Percentiles rank a stretch among this genome's conserved stretches.
Conservation (phyloP, 1,284 basidiomycete species). For the Puccinia hordei region DNA sequence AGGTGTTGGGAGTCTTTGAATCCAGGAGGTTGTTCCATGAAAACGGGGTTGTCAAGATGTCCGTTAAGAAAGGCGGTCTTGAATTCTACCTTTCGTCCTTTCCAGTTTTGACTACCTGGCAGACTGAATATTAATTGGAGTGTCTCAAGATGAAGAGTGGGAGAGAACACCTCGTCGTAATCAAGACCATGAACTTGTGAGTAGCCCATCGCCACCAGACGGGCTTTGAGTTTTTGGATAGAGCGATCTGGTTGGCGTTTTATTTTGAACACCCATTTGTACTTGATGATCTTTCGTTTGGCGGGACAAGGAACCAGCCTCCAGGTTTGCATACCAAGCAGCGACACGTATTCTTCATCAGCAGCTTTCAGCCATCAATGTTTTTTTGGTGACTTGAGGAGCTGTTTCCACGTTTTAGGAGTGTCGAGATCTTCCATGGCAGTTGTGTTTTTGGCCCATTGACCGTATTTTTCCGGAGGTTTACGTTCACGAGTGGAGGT, state of each 20-base stretch:
- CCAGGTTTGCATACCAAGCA: too few relatives aligned
- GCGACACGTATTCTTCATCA: too few relatives aligned
- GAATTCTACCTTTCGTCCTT: background rate
- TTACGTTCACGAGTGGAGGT: too few relatives aligned
- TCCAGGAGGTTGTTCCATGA: constrained; percentile 16
- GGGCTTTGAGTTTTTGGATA: background rate
- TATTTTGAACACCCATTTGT: constrained; percentile 30
- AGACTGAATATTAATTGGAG: background rate
- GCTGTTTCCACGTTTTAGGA: constrained; percentile 11
- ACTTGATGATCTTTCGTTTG: background rate
- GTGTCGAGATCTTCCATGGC: background rate
- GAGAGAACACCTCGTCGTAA: constrained; percentile 12
- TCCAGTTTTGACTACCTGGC: background rate
- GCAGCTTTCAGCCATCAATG: constrained; percentile 11
- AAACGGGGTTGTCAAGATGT: background rate
- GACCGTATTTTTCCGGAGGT: background rate
- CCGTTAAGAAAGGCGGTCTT: constrained; percentile 18
- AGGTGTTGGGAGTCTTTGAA: background rate
- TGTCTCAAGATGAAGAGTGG: background rate
- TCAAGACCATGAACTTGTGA: constrained; percentile 6
- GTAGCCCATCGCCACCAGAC: too few relatives aligned
- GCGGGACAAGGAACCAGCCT: too few relatives aligned
- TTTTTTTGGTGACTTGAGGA: constrained; percentile 4
- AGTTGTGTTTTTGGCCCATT: background rate
- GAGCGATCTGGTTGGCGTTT: background rate